Evolutionary conservation across 1,284 basidiomycete genomes (phyloP).

Genomic region (Schizopora paradoxa): DNA sequence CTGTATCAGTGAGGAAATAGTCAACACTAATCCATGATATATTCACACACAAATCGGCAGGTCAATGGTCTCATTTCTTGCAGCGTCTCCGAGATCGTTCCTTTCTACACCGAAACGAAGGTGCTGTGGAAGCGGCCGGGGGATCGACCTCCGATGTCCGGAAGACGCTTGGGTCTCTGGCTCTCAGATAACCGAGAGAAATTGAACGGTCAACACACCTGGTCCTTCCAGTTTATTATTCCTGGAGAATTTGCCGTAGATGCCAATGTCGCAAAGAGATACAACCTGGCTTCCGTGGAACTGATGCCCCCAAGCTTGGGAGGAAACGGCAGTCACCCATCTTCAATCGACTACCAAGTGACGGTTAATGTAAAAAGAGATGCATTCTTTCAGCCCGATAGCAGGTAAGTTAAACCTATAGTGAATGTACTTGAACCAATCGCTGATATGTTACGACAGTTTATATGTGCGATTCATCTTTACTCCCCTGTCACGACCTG

Average conservation of each 20-base stretch:
- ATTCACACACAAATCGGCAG: background rate
- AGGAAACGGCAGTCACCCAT: no score
- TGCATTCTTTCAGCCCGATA: no score
- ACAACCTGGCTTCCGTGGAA: no score
- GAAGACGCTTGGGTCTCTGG: conserved; percentile 1
- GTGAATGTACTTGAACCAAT: no score
- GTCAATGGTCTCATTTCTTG: conserved; percentile 7
- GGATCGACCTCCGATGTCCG: conserved; percentile 6
- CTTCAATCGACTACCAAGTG: no score
- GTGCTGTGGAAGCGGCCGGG: conserved; percentile 15
- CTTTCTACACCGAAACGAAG: conserved; percentile 7
- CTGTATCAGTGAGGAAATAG: conserved; percentile 4
- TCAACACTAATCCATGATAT: background rate
- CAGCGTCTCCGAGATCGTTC: conserved; percentile 6
- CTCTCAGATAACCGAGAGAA: no score
- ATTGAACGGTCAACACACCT: conserved; percentile 19
- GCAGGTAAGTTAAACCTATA: no score
- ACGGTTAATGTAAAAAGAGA: no score
- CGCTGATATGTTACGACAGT: no score
- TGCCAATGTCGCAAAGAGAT: background rate
- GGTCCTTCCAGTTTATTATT: conserved; percentile 17
- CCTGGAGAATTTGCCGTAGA: conserved; percentile 10
- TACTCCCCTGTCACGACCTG: background rate
- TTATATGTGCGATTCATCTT: background rate
- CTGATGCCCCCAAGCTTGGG: no score